A percentile compares a stretch with the other conserved stretches of the same genome.
Conservation (phyloP, 352 stramenopile genomes). For the Globisporangium paroecandrum region DNA sequence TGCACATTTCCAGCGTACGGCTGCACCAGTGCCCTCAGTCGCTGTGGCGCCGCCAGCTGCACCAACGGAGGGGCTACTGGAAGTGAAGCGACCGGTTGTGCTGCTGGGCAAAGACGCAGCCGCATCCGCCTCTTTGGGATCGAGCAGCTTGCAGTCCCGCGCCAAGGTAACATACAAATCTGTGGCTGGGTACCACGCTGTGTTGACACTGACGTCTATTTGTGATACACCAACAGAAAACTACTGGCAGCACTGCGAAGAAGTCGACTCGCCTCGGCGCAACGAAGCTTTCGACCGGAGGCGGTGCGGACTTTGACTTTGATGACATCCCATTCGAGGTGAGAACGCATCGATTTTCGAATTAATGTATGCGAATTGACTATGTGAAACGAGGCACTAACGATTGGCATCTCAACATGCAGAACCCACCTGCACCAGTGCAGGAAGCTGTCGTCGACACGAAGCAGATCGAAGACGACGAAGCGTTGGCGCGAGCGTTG, state of each 20-base stretch:
- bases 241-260: slow-evolving; percentile 30
- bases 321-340: slow-evolving; percentile 87
- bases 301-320: slow-evolving; percentile 78
- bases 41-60: slow-evolving; percentile 13
- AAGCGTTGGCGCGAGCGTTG: slow-evolving; percentile 75
- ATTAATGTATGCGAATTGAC: too few relatives aligned
- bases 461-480: slow-evolving; percentile 87
- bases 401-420: background rate
- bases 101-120: slow-evolving; percentile 63
- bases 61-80: slow-evolving; percentile 35
- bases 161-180: slow-evolving; percentile 38
- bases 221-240: slow-evolving; percentile 26
- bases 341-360: background rate
- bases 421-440: slow-evolving; percentile 66
- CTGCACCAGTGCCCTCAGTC: slow-evolving; percentile 3
- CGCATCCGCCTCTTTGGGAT: slow-evolving; percentile 32
- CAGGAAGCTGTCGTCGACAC: slow-evolving; percentile 27
- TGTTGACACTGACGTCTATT: background rate
- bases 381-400: background rate
- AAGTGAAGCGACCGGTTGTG: slow-evolving; percentile 67
- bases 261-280: slow-evolving; percentile 61
- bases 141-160: slow-evolving; percentile 51
- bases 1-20: slow-evolving; percentile 50
- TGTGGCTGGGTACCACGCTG: background rate
- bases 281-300: slow-evolving; percentile 70